Conservation (phyloP, 148 eudicot species). For the Rhododendron griersonianum region DNA sequence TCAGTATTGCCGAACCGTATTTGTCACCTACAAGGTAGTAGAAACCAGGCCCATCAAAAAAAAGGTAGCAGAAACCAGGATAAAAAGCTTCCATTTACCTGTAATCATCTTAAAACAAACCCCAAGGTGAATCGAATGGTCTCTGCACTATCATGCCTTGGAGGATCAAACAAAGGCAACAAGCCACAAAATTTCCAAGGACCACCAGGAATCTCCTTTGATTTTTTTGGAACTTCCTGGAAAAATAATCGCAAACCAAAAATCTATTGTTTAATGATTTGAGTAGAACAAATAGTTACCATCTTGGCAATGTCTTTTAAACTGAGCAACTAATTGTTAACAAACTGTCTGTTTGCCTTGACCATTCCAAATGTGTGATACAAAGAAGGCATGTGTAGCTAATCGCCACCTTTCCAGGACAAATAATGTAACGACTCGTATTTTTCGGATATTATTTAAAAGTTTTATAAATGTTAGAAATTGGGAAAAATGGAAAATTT, state of each 20-base stretch:
- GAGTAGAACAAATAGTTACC: neutral
- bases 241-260: conserved; percentile 9
- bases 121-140: conserved; percentile 68
- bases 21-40: neutral
- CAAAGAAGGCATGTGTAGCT: neutral
- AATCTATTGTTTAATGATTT: neutral
- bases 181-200: conserved; percentile 69
- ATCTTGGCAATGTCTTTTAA: neutral
- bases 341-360: neutral
- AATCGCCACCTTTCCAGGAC: neutral
- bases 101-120: conserved; percentile 81
- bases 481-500: no score
- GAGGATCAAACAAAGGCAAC: conserved; percentile 77
- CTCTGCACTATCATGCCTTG: conserved; percentile 77
- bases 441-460: no score
- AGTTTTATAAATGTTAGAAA: no score
- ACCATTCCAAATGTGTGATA: neutral
- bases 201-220: conserved; percentile 50
- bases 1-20: neutral
- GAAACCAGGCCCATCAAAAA: neutral
- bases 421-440: no score
- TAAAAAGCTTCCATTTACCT: conserved; percentile 24
- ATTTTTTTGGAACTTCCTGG: conserved; percentile 58
- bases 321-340: neutral
- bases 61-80: neutral